A percentile compares a stretch with the other conserved stretches of the same genome.
Evolutionary conservation across 148 eudicot species (phyloP).

Genomic region (Rhododendron kiyosumense): DNA sequence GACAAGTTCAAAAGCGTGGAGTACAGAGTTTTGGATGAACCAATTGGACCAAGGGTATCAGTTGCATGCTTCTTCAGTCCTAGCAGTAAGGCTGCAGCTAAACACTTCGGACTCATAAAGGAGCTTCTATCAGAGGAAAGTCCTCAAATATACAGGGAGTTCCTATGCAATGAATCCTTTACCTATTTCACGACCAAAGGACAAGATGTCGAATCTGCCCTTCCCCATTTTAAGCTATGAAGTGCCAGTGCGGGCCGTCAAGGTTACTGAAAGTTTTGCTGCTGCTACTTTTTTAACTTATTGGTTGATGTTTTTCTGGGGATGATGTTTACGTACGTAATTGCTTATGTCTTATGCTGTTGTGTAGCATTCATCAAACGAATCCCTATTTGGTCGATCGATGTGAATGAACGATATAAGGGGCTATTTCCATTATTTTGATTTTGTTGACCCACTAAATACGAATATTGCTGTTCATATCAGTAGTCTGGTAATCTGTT

Average conservation of each 20-base stretch:
- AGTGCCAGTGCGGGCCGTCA: background rate
- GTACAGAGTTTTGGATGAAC: slow-evolving; percentile 43
- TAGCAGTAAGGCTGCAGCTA: slow-evolving; percentile 12
- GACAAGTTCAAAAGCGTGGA: slow-evolving; percentile 36
- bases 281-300: no score
- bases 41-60: slow-evolving; percentile 36
- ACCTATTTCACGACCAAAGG: background rate
- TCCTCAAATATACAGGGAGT: slow-evolving; percentile 38
- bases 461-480: background rate
- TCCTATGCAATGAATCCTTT: slow-evolving; percentile 17
- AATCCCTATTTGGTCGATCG: background rate
- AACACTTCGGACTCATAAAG: slow-evolving; percentile 36
- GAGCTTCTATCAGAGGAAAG: slow-evolving; percentile 36
- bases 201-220: slow-evolving; percentile 1
- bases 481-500: background rate
- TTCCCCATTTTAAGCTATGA: slow-evolving; percentile 10
- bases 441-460: background rate
- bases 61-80: slow-evolving; percentile 43
- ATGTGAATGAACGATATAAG: background rate
- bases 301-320: background rate
- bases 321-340: background rate
- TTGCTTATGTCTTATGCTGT: background rate
- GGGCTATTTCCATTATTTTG: background rate
- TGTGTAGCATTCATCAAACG: background rate
- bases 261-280: background rate